These are phyloP conservation scores for Hyaloraphidium curvatum DNA, from an alignment of 192 early-diverging fungal genomes.

Conservation along the genomic window DNA sequence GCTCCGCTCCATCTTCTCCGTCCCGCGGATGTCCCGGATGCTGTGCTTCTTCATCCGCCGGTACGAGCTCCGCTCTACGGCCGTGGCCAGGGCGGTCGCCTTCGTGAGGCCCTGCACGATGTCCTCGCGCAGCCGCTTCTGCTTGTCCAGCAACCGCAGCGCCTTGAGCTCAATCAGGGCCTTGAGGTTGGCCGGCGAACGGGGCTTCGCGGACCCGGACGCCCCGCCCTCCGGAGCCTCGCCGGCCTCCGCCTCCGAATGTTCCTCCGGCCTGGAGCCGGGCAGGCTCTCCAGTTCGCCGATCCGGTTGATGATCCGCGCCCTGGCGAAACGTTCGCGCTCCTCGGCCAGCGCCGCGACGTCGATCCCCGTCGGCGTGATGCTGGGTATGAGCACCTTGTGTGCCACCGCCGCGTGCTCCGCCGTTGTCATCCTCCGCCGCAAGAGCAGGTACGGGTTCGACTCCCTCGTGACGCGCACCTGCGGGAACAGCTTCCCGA, in stretches of 20 bases:
- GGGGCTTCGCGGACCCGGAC: too few relatives aligned
- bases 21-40: conserved; percentile 62
- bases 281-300: conserved; percentile 51
- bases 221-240: too few relatives aligned
- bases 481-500: background rate
- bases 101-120: conserved; percentile 50
- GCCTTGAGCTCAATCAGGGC: conserved; percentile 79
- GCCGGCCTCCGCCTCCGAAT: conserved; percentile 11
- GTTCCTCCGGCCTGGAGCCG: conserved; percentile 4
- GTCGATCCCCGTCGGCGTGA: conserved; percentile 63
- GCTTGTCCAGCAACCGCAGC: conserved; percentile 56
- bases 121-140: conserved; percentile 51
- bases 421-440: background rate
- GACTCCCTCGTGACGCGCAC: background rate
- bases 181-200: conserved; percentile 43
- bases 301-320: conserved; percentile 58
- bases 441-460: background rate
- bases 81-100: conserved; percentile 58
- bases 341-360: conserved; percentile 52
- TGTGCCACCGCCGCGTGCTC: conserved; percentile 13
- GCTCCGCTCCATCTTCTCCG: conserved; percentile 78
- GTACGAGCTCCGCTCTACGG: conserved; percentile 52
- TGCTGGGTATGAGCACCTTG: conserved; percentile 48
- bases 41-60: conserved; percentile 67
- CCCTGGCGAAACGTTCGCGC: conserved; percentile 49